Evolutionary conservation across 2,329 filamentous ascomycete species (phyloP), one percentile per base, ranked within the genome.

Genomic region (Colletotrichum gloeosporioides): DNA sequence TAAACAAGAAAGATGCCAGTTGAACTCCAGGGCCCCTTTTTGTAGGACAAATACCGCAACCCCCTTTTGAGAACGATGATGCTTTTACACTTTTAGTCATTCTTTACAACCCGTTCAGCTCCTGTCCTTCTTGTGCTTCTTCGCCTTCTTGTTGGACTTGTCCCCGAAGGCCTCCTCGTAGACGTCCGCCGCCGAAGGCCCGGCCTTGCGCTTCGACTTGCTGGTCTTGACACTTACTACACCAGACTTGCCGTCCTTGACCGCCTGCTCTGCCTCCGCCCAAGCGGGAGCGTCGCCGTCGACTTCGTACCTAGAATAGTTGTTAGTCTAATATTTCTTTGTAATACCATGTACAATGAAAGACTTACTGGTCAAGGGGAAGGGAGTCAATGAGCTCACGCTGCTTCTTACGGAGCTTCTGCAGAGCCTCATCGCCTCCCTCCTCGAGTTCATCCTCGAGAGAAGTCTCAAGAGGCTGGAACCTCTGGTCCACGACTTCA

Each of bases 371-470:
- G 81, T 98, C 95, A 69, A 99, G 89, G 61, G 96, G 96, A 77
- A 99, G 87, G 78, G 96, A 94, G 87, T 98, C 95, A 81, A 99
- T 98, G 79, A 99, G 88, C 79, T 95, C 95, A 80, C 94, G 92
- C 85, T 98, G 95, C 86, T 96, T 95, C 84, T 95, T 93, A 79
- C 91, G 92, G 81, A 98, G 87, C 75, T 92, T 92, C 64, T 88
- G 89, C 77, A 95, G 85, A 31, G 95, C 92, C 84, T 97, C 93
- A 77, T 96, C 92, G 2, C 94, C 96, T 18, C 93, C 96, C 82
- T 97, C 95, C 71, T 93, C 93, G 22, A 99, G 89, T 84, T 99
- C 97, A 12, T 97, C 95, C 34, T 95, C 92, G 8, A 98, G 87
- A 8, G 90, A 89, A 61, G 90, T 91, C 66, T 93, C 90, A n/a